Conservation (phyloP, 1,284 basidiomycete species). For the Wallemia ichthyophaga region DNA sequence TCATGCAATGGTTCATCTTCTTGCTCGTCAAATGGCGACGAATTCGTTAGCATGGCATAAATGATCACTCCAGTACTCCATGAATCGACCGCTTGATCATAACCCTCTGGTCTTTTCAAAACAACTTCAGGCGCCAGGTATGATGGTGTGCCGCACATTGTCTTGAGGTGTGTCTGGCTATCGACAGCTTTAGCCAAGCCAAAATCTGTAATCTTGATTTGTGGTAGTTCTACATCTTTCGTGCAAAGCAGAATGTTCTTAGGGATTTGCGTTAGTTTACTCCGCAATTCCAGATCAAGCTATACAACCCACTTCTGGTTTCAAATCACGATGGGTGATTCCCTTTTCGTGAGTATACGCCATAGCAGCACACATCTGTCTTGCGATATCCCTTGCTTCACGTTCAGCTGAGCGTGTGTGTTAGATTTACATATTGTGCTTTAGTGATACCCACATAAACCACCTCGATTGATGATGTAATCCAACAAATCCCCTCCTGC, state of each 20-base stretch:
- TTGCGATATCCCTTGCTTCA: slow-evolving; percentile 12
- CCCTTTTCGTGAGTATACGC: slow-evolving; percentile 37
- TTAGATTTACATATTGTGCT: background rate
- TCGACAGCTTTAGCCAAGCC: slow-evolving; percentile 61
- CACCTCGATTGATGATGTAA: slow-evolving; percentile 29
- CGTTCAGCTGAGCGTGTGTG: slow-evolving; percentile 11
- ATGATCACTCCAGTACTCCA: slow-evolving; percentile 54
- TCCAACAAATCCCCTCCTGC: slow-evolving; percentile 70
- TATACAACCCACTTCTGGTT: slow-evolving; percentile 47
- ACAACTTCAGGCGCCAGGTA: slow-evolving; percentile 71
- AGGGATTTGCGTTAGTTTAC: background rate
- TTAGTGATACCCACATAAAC: slow-evolving; percentile 24
- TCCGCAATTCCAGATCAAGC: slow-evolving; percentile 10
- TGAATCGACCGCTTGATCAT: slow-evolving; percentile 56
- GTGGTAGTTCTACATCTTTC: slow-evolving; percentile 24
- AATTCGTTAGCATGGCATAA: slow-evolving; percentile 22
- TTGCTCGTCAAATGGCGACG: slow-evolving; percentile 36
- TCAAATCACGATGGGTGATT: slow-evolving; percentile 66
- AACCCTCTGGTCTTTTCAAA: slow-evolving; percentile 35
- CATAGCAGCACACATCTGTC: slow-evolving; percentile 17
- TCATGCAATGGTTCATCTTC: slow-evolving; percentile 19
- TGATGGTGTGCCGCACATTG: slow-evolving; percentile 55
- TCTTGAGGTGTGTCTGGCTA: slow-evolving; percentile 21
- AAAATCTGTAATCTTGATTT: slow-evolving; percentile 66
- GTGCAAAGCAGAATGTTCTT: slow-evolving; percentile 37